Evolutionary conservation across 805 yeast genomes (phyloP), one percentile per base, ranked within the genome.

Genomic region (Metschnikowia kofuensis): DNA sequence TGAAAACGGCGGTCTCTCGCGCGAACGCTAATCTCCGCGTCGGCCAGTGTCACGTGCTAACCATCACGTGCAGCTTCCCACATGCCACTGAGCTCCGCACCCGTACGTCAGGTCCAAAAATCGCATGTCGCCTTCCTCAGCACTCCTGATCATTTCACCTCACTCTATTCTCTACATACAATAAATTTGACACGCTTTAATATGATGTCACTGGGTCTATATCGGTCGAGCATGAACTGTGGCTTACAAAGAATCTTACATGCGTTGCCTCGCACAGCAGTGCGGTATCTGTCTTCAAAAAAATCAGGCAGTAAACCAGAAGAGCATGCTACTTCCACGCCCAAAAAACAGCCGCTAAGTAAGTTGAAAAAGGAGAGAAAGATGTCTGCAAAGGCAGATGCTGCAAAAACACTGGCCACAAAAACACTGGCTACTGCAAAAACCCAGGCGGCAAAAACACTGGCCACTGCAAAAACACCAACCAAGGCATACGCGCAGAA

Each of bases 221-320:
- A 35, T 34, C 48, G 42, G 21, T 32, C 11, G 15, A 27, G 36
- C 40, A 27, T 42, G 7, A 26, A n/a, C 14, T 6, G 14, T 11
- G 47, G 34, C 10, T 12, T 14, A 16, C 12, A 29, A 15, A 11
- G 7, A 16, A 35, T 34, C 12, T n/a, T 38, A 15, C 51, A 30
- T 28, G 45, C 42, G 34, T n/a, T 31, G 29, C 37, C 43, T 12
- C 45, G 49, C 15, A 28, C 37, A 3, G 39, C 50, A 8, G 40
- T 47, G 26, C 38, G 58, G 30, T 51, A 32, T 21, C 55, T 49
- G 57, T 53, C 54, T 32, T 50, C 57, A 13, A 55, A 55, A 41
- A 55, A 55, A 40, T 43, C 58, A 11, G 55, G 47, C 31, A 46
- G 39, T 31, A 48, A 49, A 14, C 31, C 46, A 14, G 40, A 43